Percentiles rank a stretch among this genome's conserved stretches.
Evolutionary conservation across 169 alveolate genomes (phyloP).

Genomic region (Plasmodium malariae): DNA sequence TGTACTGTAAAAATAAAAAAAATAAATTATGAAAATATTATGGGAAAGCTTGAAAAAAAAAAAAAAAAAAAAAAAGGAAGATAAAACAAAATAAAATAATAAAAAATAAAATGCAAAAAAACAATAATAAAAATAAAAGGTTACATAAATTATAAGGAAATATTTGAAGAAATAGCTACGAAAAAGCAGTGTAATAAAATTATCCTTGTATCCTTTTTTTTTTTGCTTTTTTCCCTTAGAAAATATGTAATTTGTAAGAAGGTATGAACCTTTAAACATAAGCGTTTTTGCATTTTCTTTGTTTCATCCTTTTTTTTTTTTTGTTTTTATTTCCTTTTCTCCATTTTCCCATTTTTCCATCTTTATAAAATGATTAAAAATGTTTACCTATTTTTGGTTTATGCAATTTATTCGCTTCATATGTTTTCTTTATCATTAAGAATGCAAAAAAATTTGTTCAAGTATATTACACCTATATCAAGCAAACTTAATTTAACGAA

Average conservation of each 20-base stretch:
- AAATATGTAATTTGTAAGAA: background rate
- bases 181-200: background rate
- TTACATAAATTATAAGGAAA: background rate
- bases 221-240: background rate
- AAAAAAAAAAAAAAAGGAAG: background rate
- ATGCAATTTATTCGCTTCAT: conserved; percentile 35
- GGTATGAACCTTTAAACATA: background rate
- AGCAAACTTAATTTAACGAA: conserved; percentile 49
- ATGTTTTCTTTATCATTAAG: conserved; percentile 69
- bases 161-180: background rate
- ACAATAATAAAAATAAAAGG: background rate
- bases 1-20: no score
- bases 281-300: background rate
- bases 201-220: background rate
- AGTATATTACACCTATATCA: conserved; percentile 75
- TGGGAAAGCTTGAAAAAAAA: no score
- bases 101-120: background rate
- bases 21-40: no score
- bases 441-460: conserved; percentile 76
- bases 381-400: conserved; percentile 51
- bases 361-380: conserved; percentile 68
- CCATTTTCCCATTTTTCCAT: background rate
- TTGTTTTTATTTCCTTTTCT: conserved; percentile 9
- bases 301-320: background rate
- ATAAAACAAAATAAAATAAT: background rate